Base-by-base conservation (phyloP, 2,329 filamentous ascomycete species). In the Paraconiothyrium sp. region DNA sequence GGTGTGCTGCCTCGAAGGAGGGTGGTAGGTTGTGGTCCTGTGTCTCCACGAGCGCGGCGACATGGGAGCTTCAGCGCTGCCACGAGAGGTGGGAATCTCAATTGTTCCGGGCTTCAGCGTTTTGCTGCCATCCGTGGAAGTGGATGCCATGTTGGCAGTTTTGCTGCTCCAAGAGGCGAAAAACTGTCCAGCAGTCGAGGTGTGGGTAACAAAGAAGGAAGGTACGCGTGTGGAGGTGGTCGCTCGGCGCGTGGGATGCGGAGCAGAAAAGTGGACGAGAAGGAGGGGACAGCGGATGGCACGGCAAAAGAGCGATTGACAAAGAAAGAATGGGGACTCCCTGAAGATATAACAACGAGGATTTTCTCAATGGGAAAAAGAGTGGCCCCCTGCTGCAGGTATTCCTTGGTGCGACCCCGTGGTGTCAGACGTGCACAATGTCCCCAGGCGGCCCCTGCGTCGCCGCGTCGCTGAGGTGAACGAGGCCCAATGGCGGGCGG, bases 1-100 rank as follows among this genome's bases (percentile, higher is more conserved):
- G 24, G 70, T 76, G 52, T 71, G 70, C 61, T 68, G 71, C 39
- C 72, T 64, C 9, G 74, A 75, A 14, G 70, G 67, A 32, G 72
- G 67, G 41, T 72, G 67, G 54, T 72, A 75, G 20, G 70, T 74
- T 11, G 64, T 59, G 24, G 66, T 65, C 49, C 73, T 69, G 54
- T 67, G 63, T 48, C 70, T 68, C 75, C 75, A 78, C 64, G 75
- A 78, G 11, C 68, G 69, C 20, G 75, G 75, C 4, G 75, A 78
- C 27, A 72, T 64, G 14, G 71, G 72, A 20, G 59, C 66, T 14
- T 71, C 67, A 24, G 59, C 57, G 24, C 61, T 64, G 57, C 59
- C 62, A 24, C 57, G 64, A 55, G 68, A 67, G 10, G 61, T 52
- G 16, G 69, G 73, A 16, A 77, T 67, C 43, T 77, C 74, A 24